phyloP scores from a whole-genome alignment of 2,329 filamentous ascomycete species.

The Curvularia eragrostidis region DNA sequence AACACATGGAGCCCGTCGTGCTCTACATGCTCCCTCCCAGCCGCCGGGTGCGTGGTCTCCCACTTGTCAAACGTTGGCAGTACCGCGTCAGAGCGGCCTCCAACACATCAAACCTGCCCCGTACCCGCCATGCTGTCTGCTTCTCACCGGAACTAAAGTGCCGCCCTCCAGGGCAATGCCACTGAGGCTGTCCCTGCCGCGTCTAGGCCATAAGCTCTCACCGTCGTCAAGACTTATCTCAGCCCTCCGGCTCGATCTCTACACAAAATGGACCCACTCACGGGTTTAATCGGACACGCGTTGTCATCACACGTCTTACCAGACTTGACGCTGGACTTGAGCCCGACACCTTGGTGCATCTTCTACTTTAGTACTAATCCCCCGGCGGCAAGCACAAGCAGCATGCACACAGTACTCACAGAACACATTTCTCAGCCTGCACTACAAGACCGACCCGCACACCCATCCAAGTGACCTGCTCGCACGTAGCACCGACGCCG shows the following conservation, averaged over 20 bases:
- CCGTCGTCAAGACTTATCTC: constrained; percentile 2
- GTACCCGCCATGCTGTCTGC: constrained; percentile 4
- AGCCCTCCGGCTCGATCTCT: constrained; percentile 2
- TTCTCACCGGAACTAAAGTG: constrained; percentile 5
- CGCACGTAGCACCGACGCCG: neutral
- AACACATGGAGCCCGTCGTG: neutral
- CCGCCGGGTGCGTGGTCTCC: constrained; percentile 6
- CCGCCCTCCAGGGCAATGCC: neutral
- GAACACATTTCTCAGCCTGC: constrained; percentile 4
- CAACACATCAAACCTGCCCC: constrained; percentile 6
- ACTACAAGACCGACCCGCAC: constrained; percentile 3
- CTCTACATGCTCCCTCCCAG: constrained; percentile 1
- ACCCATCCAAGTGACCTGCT: neutral
- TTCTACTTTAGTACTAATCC: too few species aligned
- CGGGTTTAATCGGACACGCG: constrained; percentile 1
- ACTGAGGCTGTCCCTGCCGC: constrained; percentile 1
- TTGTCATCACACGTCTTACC: constrained; percentile 4
- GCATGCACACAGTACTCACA: neutral
- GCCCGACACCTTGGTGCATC: neutral
- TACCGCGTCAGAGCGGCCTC: constrained; percentile 9
- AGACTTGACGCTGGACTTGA: constrained; percentile 1
- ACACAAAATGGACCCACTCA: constrained; percentile 9
- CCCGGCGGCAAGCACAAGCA: constrained; percentile 3
- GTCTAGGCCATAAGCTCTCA: constrained; percentile 14
- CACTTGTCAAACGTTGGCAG: constrained; percentile 10